These are phyloP conservation scores for Penicillium malachiteum DNA, from an alignment of 495 filamentous ascomycete species.

Conservation along the genomic window DNA sequence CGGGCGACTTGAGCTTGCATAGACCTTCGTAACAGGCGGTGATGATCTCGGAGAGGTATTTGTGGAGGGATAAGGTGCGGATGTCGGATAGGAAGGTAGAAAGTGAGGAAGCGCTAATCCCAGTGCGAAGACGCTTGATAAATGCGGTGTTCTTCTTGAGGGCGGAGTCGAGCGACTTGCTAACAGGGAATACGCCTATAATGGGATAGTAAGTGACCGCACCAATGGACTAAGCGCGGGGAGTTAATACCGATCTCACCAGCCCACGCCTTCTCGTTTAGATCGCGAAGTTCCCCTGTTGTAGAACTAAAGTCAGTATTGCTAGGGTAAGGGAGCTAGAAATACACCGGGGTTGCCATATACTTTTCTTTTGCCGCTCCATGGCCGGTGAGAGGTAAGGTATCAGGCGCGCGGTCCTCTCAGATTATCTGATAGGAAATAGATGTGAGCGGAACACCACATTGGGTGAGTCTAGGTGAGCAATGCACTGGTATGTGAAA, in stretches of 20 bases:
- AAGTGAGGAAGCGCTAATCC: conserved; percentile 73
- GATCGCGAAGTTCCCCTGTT: conserved; percentile 80
- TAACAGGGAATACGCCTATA: conserved; percentile 76
- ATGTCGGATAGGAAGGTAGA: conserved; percentile 88
- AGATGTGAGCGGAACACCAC: conserved; percentile 44
- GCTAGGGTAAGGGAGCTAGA: not conserved
- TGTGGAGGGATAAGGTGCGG: conserved; percentile 87
- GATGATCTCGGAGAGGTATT: conserved; percentile 96
- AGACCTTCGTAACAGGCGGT: conserved; percentile 97
- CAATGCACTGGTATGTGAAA: not conserved
- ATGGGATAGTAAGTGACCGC: conserved; percentile 6
- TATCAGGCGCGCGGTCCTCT: conserved; percentile 37
- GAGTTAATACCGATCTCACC: conserved; percentile 70
- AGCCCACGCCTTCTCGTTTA: conserved; percentile 85
- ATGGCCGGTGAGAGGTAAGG: conserved; percentile 43
- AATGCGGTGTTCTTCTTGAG: conserved; percentile 99
- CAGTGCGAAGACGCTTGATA: conserved; percentile 93
- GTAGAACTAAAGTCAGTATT: conserved; percentile 18
- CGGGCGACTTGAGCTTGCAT: conserved; percentile 83
- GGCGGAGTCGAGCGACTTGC: conserved; percentile 85
- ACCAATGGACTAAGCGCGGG: not conserved
- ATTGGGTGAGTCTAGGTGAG: conserved; percentile 25
- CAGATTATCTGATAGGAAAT: conserved; percentile 41
- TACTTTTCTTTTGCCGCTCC: conserved; percentile 86
- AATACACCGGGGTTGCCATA: conserved; percentile 15